Base-by-base conservation (phyloP, 805 yeast genomes). In the Citeromyces nyonsensis region DNA sequence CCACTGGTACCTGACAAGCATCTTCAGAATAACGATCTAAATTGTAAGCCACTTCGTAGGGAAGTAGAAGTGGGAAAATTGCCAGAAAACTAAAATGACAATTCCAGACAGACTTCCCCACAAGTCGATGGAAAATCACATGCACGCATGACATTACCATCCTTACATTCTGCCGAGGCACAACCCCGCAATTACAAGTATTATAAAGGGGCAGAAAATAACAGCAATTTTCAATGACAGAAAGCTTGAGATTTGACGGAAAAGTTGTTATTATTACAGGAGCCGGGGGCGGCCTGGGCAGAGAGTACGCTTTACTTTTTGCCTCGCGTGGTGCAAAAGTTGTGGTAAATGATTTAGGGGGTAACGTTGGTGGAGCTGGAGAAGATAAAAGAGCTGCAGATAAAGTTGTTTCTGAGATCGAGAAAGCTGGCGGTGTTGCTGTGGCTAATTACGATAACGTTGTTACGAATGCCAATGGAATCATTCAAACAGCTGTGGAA, bases 271-370 rank as follows among this genome's bases (percentile, higher is more conserved):
- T 88, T 36, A 74, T 88, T 51, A 88, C 96, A 32, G 98, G 98
- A 24, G 91, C 96, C 31, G 98, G 98, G 41, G 97, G 96, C 43
- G 98, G 97, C 12, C 67, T 88, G 29, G 98, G 98, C 15, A 80
- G 68, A 45, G 73, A 73, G 31, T 88, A 88, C 55, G 94, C 95
- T 4, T 58, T 84, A 24, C 84, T 79, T 44, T 88, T 67, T 56
- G 97, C 94, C 28, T 61, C 73, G 37, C 67, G 94, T 43, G 97
- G 97, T 25, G 98, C 96, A 38, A 77, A 78, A 45, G 95, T 88
- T 25, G 95, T 88, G 15, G 95, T 88, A 24, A 88, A 88, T 51
- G 98, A 88, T 56, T 65, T 88, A 38, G 95, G 96, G 35, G 93
- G 94, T 22, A 63, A 86, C 15, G 59, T 82, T 33, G 59, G 66